A percentile compares a stretch with the other conserved stretches of the same genome.
These are phyloP conservation scores for Cardiospermum halicacabum DNA, from an alignment of 345 rosid species.

Conservation along the genomic window DNA sequence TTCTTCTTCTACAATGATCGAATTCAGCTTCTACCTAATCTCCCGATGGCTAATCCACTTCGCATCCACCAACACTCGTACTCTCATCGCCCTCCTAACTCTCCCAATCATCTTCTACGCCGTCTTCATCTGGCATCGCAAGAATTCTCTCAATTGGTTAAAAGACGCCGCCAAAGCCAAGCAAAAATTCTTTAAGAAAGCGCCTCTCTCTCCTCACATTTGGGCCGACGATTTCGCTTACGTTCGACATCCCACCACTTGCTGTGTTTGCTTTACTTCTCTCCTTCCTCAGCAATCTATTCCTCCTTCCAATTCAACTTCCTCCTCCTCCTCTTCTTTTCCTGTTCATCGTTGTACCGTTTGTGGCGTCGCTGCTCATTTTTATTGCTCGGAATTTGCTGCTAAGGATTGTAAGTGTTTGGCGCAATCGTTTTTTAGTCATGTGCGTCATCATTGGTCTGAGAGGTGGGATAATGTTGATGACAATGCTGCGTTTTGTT, in stretches of 20 bases:
- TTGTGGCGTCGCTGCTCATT: slow-evolving; percentile 66
- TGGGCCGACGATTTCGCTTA: slow-evolving; percentile 54
- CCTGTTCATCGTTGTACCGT: slow-evolving; percentile 51
- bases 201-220: slow-evolving; percentile 50
- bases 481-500: slow-evolving; percentile 56
- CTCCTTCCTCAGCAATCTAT: slow-evolving; percentile 36
- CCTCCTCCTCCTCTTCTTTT: slow-evolving; percentile 25
- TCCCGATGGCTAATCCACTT: no score
- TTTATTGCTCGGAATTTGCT: slow-evolving; percentile 54
- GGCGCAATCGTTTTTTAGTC: slow-evolving; percentile 51
- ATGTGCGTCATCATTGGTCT: slow-evolving; percentile 61
- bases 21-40: slow-evolving; percentile 36
- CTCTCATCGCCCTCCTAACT: no score
- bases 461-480: slow-evolving; percentile 65
- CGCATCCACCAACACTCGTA: no score
- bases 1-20: no score
- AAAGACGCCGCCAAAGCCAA: slow-evolving; percentile 61
- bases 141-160: slow-evolving; percentile 46
- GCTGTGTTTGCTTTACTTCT: slow-evolving; percentile 56
- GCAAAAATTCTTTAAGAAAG: slow-evolving; percentile 53
- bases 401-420: slow-evolving; percentile 60
- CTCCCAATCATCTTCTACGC: slow-evolving; percentile 33
- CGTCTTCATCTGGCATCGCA: slow-evolving; percentile 58
- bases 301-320: no score
- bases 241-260: slow-evolving; percentile 46